A percentile compares a stretch with the other conserved stretches of the same genome.
Evolutionary conservation across 805 yeast genomes (phyloP).

Genomic region (Tetrapisispora pingtungensis): DNA sequence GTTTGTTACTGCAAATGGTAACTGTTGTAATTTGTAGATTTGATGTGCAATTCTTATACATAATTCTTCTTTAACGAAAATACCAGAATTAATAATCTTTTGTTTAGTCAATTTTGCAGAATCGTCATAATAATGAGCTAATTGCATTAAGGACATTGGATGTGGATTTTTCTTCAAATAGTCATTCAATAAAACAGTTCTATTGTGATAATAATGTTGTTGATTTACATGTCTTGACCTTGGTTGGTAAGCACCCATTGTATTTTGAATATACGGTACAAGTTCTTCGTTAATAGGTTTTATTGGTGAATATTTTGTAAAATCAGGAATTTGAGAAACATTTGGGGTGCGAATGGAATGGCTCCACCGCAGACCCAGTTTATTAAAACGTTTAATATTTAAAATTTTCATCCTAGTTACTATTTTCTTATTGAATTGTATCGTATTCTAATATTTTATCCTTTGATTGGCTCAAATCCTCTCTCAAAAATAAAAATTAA

Average conservation of each 20-base stretch:
- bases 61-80: conserved; percentile 76
- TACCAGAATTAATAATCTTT: conserved; percentile 74
- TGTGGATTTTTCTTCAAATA: conserved; percentile 51
- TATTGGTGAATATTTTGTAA: conserved; percentile 29
- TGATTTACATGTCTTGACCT: conserved; percentile 41
- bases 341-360: conserved; percentile 15
- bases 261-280: conserved; percentile 29
- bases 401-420: too few relatives aligned
- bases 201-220: conserved; percentile 73
- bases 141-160: conserved; percentile 81
- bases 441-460: too few relatives aligned
- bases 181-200: conserved; percentile 19
- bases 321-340: conserved; percentile 28
- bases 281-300: conserved; percentile 26
- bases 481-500: too few relatives aligned
- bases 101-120: conserved; percentile 52
- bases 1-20: conserved; percentile 77
- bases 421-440: too few relatives aligned
- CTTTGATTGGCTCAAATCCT: too few relatives aligned
- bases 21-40: conserved; percentile 62
- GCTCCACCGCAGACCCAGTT: conserved; percentile 3
- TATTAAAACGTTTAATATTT: background rate
- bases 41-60: conserved; percentile 78
- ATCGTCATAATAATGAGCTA: conserved; percentile 77
- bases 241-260: conserved; percentile 31